Evolutionary conservation across 768 basidiomycete species (phyloP).

Genomic region (Suillus variegatus): DNA sequence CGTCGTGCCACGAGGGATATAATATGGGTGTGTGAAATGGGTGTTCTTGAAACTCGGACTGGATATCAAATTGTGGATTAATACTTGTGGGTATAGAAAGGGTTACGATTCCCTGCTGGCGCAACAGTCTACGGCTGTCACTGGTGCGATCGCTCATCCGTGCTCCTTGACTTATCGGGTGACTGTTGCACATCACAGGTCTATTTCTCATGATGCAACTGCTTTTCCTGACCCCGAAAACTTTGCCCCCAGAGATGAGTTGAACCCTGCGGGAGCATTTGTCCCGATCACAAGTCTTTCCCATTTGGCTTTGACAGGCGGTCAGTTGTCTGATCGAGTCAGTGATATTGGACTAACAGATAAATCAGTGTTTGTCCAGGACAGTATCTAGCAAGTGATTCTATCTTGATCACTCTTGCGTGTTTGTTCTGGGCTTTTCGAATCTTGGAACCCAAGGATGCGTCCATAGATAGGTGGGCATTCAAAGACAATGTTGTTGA

Average conservation of each 20-base stretch:
- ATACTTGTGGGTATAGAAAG: conserved; percentile 16
- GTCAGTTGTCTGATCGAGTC: conserved; percentile 15
- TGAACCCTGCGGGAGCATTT: conserved; percentile 39
- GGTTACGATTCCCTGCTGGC: conserved; percentile 25
- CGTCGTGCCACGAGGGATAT: conserved; percentile 63
- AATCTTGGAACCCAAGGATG: conserved; percentile 44
- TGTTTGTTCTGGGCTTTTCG: conserved; percentile 63
- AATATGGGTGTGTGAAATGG: conserved; percentile 42
- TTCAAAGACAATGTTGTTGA: conserved; percentile 58
- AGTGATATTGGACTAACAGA: not conserved
- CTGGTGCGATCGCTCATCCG: conserved; percentile 11
- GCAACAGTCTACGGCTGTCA: conserved; percentile 23
- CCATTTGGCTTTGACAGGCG: conserved; percentile 55
- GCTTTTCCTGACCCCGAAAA: conserved; percentile 51
- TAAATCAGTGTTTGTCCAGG: conserved; percentile 56
- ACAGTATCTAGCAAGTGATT: conserved; percentile 44
- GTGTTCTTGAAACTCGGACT: not conserved
- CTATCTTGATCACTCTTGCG: conserved; percentile 62
- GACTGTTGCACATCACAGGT: conserved; percentile 17
- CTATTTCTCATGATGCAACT: conserved; percentile 51
- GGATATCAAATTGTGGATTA: not conserved
- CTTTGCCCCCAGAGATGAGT: conserved; percentile 61
- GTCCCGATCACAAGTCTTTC: conserved; percentile 48
- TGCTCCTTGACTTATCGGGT: not conserved
- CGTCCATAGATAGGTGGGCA: conserved; percentile 57